These are phyloP conservation scores for Colletotrichum abscissum DNA, from an alignment of 2,329 filamentous ascomycete species.

Conservation along the genomic window DNA sequence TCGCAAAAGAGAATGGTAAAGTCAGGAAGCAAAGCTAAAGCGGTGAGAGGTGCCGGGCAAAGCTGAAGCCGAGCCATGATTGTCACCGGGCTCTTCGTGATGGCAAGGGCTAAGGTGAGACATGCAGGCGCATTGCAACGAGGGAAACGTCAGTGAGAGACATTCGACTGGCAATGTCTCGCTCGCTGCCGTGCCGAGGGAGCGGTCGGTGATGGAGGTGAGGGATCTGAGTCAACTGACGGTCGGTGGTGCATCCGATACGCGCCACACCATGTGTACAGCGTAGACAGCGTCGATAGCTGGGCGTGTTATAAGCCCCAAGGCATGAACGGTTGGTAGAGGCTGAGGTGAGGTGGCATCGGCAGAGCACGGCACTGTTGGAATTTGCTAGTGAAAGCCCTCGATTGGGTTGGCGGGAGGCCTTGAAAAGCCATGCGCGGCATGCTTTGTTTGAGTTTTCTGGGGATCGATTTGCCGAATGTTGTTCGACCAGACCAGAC, in stretches of 20 bases:
- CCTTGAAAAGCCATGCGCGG: background rate
- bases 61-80: background rate
- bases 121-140: conserved; percentile 10
- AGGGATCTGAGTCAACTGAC: conserved; percentile 32
- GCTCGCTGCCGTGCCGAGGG: conserved; percentile 18
- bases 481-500: background rate
- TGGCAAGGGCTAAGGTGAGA: background rate
- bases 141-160: conserved; percentile 10
- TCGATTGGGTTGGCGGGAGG: conserved; percentile 8
- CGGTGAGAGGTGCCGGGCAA: conserved; percentile 2
- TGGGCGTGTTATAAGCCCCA: background rate
- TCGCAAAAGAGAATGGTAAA: background rate
- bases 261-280: conserved; percentile 19
- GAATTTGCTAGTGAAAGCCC: conserved; percentile 8
- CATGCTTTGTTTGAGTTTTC: background rate
- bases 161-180: conserved; percentile 24
- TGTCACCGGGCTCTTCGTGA: background rate
- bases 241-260: conserved; percentile 23
- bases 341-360: conserved; percentile 18
- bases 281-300: background rate
- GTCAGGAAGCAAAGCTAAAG: background rate
- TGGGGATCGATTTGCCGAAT: conserved; percentile 3
- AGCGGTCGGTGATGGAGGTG: conserved; percentile 14
- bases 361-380: conserved; percentile 12
- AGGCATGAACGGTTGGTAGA: conserved; percentile 25